Conservation (phyloP, 2,329 filamentous ascomycete genomes). For the Ceratocystis variospora region DNA sequence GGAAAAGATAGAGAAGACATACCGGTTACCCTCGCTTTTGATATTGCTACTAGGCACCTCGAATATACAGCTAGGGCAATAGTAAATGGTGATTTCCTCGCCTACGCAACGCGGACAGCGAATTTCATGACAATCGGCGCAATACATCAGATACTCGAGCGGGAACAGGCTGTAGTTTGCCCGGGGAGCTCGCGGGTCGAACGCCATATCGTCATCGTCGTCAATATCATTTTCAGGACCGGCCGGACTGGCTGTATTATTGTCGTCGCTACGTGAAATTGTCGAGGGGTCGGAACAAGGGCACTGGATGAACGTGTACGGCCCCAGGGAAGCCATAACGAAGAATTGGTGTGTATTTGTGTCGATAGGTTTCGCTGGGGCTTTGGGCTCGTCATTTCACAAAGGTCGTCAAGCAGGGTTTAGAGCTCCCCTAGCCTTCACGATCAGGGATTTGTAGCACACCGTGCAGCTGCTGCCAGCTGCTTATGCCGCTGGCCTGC, state of each 20-base stretch:
- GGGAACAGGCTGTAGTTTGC: constrained; percentile 89
- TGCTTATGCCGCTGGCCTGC: background rate
- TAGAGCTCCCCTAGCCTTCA: constrained; percentile 4
- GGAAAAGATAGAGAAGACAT: constrained; percentile 24
- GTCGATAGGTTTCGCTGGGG: constrained; percentile 29
- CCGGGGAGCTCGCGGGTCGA: constrained; percentile 71
- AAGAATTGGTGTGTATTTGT: constrained; percentile 21
- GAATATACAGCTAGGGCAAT: constrained; percentile 88
- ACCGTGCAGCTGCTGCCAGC: background rate
- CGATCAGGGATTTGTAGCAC: background rate
- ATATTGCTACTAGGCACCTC: constrained; percentile 90
- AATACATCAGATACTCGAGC: constrained; percentile 86
- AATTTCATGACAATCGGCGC: constrained; percentile 93
- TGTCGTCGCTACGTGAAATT: constrained; percentile 20
- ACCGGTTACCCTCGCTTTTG: constrained; percentile 87
- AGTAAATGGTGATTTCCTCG: constrained; percentile 91
- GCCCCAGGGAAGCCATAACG: constrained; percentile 23
- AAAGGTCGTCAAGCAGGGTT: background rate
- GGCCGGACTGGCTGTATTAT: constrained; percentile 10
- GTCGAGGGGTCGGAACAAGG: constrained; percentile 43
- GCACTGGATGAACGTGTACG: constrained; percentile 55
- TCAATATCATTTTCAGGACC: constrained; percentile 26
- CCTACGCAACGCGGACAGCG: constrained; percentile 82
- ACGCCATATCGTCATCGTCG: constrained; percentile 59
- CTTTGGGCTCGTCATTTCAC: background rate